Conservation (phyloP, 2,329 filamentous ascomycete genomes). For the Dactylonectria estremocensis region DNA sequence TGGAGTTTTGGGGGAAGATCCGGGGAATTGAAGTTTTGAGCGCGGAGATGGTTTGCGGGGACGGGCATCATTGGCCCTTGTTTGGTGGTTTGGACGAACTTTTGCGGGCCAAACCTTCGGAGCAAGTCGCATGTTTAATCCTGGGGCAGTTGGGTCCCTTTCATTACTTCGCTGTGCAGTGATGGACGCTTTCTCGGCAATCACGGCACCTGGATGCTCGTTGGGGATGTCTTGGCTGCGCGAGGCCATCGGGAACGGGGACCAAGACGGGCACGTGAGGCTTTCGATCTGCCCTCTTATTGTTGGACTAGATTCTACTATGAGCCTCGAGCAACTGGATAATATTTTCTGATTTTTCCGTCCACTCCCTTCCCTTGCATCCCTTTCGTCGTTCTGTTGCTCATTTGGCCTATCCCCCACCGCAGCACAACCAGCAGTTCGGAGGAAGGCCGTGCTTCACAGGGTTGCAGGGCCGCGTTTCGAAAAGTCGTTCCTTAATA, state of each 20-base stretch:
- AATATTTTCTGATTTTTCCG: background rate
- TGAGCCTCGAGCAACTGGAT: background rate
- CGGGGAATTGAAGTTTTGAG: conserved; percentile 6
- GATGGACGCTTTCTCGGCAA: background rate
- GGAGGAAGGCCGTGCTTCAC: conserved; percentile 1
- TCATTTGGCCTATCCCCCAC: background rate
- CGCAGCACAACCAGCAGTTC: no score
- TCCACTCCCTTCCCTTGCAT: background rate
- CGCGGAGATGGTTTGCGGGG: conserved; percentile 16
- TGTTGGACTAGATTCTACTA: background rate
- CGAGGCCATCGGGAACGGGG: background rate
- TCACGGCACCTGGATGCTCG: background rate
- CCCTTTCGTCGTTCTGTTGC: background rate
- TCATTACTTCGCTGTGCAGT: no score
- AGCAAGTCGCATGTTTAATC: conserved; percentile 11
- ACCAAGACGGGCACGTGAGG: background rate
- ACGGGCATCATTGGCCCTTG: background rate
- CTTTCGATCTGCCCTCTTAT: background rate
- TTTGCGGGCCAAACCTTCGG: background rate
- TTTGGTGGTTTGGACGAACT: background rate
- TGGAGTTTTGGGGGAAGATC: conserved; percentile 13
- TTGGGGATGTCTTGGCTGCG: background rate
- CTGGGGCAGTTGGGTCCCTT: background rate
- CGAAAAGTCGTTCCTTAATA: background rate
- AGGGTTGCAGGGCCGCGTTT: background rate